A percentile compares a stretch with the other conserved stretches of the same genome.
These are phyloP conservation scores for Botrytis galanthina DNA, from an alignment of 2,329 filamentous ascomycete genomes.

Conservation along the genomic window DNA sequence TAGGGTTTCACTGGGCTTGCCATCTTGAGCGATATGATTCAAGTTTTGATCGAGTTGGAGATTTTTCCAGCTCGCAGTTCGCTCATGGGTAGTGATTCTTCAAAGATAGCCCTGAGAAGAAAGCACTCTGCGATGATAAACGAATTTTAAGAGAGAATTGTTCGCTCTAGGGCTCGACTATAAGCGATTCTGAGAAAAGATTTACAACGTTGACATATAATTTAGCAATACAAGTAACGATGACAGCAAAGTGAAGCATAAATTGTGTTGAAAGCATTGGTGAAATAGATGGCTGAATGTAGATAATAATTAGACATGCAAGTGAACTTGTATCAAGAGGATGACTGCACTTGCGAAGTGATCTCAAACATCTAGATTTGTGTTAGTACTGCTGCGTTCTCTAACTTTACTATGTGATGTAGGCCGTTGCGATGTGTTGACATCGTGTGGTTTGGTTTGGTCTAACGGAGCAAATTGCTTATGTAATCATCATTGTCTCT, in stretches of 20 bases:
- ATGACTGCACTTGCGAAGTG: neutral
- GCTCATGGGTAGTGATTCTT: neutral
- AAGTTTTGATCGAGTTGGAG: neutral
- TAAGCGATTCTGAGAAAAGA: neutral
- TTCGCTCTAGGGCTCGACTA: neutral
- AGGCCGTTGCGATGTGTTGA: neutral
- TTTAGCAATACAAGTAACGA: neutral
- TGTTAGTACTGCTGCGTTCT: neutral
- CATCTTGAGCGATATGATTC: neutral
- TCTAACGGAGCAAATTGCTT: neutral
- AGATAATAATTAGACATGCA: neutral
- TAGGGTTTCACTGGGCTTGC: neutral
- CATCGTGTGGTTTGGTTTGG: neutral
- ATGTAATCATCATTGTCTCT: neutral
- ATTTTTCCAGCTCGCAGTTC: neutral
- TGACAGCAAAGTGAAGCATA: neutral
- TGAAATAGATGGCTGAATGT: neutral
- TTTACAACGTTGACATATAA: neutral
- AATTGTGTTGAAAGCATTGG: neutral
- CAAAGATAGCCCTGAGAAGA: neutral
- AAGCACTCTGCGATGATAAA: neutral
- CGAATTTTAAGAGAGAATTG: neutral
- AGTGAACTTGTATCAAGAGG: neutral
- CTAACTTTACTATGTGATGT: too few relatives aligned
- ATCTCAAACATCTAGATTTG: neutral